phyloP scores from a whole-genome alignment of 2,329 filamentous ascomycete species.

The Fusarium anthophilum region DNA sequence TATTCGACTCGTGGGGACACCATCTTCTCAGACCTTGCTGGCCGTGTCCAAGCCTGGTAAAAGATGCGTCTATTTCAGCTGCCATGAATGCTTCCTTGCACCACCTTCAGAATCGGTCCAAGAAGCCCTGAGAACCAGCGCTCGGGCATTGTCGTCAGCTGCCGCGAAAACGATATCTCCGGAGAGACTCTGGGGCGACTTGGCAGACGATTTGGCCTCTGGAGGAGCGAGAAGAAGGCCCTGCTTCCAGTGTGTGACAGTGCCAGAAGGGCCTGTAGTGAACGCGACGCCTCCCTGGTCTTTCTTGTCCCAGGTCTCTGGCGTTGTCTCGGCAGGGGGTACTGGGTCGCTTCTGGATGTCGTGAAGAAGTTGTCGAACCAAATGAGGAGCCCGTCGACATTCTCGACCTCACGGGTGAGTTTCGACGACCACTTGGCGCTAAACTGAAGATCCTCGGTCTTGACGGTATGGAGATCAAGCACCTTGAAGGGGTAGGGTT shows the following conservation, averaged over 20 bases:
- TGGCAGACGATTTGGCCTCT: conserved; percentile 57
- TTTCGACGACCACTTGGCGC: conserved; percentile 70
- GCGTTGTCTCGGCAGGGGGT: conserved; percentile 62
- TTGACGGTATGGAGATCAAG: conserved; percentile 80
- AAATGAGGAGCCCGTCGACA: conserved; percentile 88
- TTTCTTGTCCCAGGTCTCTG: conserved; percentile 69
- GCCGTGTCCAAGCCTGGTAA: background rate
- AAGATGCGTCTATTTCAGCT: conserved; percentile 51
- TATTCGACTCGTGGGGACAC: background rate
- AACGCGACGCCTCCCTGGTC: conserved; percentile 76
- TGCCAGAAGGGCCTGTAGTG: conserved; percentile 82
- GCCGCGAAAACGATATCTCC: conserved; percentile 78
- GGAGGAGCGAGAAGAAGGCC: conserved; percentile 77
- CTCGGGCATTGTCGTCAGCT: conserved; percentile 74
- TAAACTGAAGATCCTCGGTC: conserved; percentile 79
- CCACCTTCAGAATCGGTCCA: conserved; percentile 63
- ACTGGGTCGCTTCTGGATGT: conserved; percentile 64
- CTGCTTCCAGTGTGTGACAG: conserved; percentile 91
- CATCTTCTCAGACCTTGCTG: background rate
- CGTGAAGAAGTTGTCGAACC: conserved; percentile 95
- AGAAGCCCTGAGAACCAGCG: conserved; percentile 69
- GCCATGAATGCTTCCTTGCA: conserved; percentile 60
- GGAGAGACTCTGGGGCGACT: conserved; percentile 64
- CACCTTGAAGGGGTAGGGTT: conserved; percentile 73
- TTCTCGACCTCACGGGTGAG: conserved; percentile 70